Evolutionary conservation across 1,284 basidiomycete genomes (phyloP), one percentile per base, ranked within the genome.

Genomic region (Cutaneotrichosporon sp.): DNA sequence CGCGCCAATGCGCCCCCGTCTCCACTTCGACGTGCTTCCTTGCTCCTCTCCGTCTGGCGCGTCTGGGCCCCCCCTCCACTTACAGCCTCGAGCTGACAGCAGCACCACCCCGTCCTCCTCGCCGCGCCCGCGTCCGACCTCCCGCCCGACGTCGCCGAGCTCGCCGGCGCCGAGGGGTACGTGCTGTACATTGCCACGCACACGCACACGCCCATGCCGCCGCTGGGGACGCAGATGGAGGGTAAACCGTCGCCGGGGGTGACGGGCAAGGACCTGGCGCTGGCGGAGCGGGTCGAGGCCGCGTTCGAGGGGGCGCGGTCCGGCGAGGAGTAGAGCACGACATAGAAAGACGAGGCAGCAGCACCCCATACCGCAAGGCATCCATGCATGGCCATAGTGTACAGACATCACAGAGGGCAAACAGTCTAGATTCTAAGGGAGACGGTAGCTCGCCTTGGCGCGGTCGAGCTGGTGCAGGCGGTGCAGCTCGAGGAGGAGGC

Each of bases 401-500:
- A 42, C 38, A 42, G 38, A 42, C 38, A 42, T 42, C 38, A 16
- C 38, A 27, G 31, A 34, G 8, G 29, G 16, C 16, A 33, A 31
- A 20, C 50, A 33, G n/a, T 53, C 22, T 36, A 53, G 33, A 11
- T 27, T 36, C 33, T 53, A 38, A 11, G 33, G 33, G 31, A 36
- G 51, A 24, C 31, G 29, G 59, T 68, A 73, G 34, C 59, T 64
- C 64, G 71, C 72, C 18, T 67, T 61, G 13, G 69, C 68, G 16
- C 78, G 66, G 66, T 80, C 76, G 24, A 73, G 60, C 13, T 71
- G 67, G 59, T 76, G 74, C 29, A 79, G 60, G 22, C 79, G 64
- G 45, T 70, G 64, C 55, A 75, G 69, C 64, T 80, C 78, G 7
- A 80, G 65, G 18, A 80, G 45, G n/a, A 80, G 63, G 18, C 79